These are phyloP conservation scores for Lonicera japonica DNA, from an alignment of 129 eudicot genomes.

Conservation along the genomic window DNA sequence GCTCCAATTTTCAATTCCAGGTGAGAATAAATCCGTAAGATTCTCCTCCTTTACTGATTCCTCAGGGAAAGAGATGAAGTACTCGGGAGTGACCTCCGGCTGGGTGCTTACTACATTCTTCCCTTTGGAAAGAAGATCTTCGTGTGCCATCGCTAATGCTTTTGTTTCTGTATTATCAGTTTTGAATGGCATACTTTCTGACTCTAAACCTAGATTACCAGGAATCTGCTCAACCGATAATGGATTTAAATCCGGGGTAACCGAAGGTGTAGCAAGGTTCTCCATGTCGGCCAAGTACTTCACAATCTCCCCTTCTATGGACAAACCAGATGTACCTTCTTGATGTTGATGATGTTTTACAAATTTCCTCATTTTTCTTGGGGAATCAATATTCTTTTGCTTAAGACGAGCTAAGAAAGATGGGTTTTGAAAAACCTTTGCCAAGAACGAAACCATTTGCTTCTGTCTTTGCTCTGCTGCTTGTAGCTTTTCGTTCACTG, in stretches of 20 bases:
- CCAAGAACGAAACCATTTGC: constrained; percentile 75
- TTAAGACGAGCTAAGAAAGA: constrained; percentile 38
- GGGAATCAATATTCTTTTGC: constrained; percentile 35
- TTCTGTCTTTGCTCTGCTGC: constrained; percentile 78
- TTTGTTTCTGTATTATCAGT: constrained; percentile 13
- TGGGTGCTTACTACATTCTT: constrained; percentile 22
- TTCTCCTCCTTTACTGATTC: constrained; percentile 29
- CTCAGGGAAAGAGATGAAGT: constrained; percentile 40
- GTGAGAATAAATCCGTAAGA: constrained; percentile 17
- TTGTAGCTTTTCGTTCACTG: constrained; percentile 53
- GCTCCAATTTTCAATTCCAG: constrained; percentile 47
- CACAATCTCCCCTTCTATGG: constrained; percentile 22
- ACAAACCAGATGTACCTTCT: constrained; percentile 6
- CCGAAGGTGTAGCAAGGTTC: constrained; percentile 10
- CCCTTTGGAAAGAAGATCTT: constrained; percentile 27
- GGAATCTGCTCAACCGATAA: constrained; percentile 14
- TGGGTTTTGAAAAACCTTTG: constrained; percentile 58
- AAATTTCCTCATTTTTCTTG: constrained; percentile 43
- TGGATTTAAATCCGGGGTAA: constrained; percentile 5
- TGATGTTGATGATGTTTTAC: constrained; percentile 44
- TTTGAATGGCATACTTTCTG: constrained; percentile 19
- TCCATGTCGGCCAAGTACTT: constrained; percentile 16
- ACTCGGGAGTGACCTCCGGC: constrained; percentile 23
- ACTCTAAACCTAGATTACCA: constrained; percentile 12
- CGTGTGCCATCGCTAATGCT: constrained; percentile 14